Evolutionary conservation across 176 grass and related monocot species (phyloP), one percentile per base, ranked within the genome.

Genomic region (Hordeum marinum): DNA sequence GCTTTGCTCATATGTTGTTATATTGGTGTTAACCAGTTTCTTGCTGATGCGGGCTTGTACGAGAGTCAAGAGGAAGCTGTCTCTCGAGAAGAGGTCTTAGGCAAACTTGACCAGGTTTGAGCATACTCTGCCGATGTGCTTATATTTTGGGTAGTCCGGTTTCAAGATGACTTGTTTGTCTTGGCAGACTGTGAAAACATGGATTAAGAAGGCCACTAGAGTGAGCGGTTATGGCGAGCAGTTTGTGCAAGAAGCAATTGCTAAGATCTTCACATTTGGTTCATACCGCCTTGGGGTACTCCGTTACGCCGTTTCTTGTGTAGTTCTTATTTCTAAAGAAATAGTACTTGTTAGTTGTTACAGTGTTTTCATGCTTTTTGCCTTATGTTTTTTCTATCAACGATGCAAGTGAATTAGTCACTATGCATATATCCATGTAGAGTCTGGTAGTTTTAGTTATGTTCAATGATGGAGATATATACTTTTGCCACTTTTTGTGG

Each of bases 231-330:
- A 90, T 35, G 92, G 94, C 26, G 96, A 98, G 64, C 96, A 98
- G 84, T 95, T 94, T 78, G 93, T 95, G 63, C 85, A 92, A 89
- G 93, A 98, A 90, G 91, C 93, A 62, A 95, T 95, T 65, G 93
- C 93, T 4, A 98, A 95, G 78, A 98, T 95, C 82, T 98, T 98
- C 79, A 98, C 96, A 24, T 98, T 98, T 76, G 96, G 96, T 80
- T 98, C 96, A 90, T 98, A 98, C 46, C 91, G 93, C 42, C 91
- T 98, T 71, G 93, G 96, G 89, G 96, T 98, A 92, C 57, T 94
- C 46, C 35, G 26, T 20, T 39, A 71, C 60, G 31, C 26, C 61
- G 5, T 37, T 82, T 85, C 36, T 42, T 24, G 13, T 17, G 7
- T 68, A 63, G 26, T 61, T 45, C 72, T 12, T 43, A 23, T 72